Base-by-base conservation (phyloP, 2,329 filamentous ascomycete species). In the Fusarium caatingaense region DNA sequence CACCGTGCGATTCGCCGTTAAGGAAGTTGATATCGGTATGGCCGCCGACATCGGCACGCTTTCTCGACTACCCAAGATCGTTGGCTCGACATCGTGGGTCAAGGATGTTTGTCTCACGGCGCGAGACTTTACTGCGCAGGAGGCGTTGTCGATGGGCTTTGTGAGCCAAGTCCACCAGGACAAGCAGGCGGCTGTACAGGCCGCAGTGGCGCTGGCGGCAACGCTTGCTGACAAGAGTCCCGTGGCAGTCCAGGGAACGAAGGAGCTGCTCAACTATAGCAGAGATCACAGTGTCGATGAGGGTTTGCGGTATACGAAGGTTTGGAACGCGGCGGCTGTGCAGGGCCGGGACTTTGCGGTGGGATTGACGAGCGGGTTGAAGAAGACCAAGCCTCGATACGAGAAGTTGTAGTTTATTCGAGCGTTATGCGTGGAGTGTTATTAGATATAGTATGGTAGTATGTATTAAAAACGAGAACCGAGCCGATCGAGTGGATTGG, bases 271-370 rank as follows among this genome's bases (percentile, higher is more conserved):
- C 76, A 94, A 96, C 79, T 93, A 91, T 76, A 92, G 91, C 34
- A 86, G 93, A 74, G 94, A 97, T 79, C 89, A 94, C 78, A 85
- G 86, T 4, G 88, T 97, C 28, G 88, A 87, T 47, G 93, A 97
- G 72, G 93, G 91, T 48, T 81, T 98, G 78, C 88, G 88, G 61
- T 98, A 97, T 80, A 97, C 94, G 6, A 86, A 88, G 13, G 86
- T 96, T 2, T 98, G 94, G 95, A 98, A 98, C 77, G 87, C 89
- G 73, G 92, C 89, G 4, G 92, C 92, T 76, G 77, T 97, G 73
- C 94, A 98, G 83, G 92, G 93, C 9, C 83, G 85, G 55, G 95
- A 98, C 83, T 86, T 97, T 45, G 82, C 88, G 76, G 83, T 86
- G 63, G 93, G 94, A 1, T 84, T 98, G 78, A 77, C 92, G 77